Percentiles rank a stretch among this genome's conserved stretches.
Evolutionary conservation across 352 stramenopile genomes (phyloP).

Genomic region (Phytophthora nicotianae): DNA sequence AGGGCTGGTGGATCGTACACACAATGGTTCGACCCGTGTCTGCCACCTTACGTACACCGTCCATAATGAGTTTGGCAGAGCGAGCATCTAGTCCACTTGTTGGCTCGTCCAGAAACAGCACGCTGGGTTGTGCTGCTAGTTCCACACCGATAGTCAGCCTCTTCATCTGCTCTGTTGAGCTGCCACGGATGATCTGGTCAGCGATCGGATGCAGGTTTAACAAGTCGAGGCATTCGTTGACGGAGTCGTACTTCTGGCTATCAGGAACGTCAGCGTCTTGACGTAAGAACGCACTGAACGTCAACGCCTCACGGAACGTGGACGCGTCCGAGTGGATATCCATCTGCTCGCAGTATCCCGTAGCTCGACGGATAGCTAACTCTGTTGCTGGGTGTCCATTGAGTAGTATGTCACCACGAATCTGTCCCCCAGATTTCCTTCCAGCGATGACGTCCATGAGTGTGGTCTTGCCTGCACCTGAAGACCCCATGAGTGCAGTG

Average conservation of each 20-base stretch:
- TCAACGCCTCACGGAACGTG: constrained; percentile 88
- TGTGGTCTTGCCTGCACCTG: constrained; percentile 88
- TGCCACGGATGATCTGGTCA: constrained; percentile 38
- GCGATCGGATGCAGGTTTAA: constrained; percentile 31
- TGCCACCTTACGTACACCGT: constrained; percentile 75
- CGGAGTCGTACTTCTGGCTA: constrained; percentile 21
- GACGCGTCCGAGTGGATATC: constrained; percentile 83
- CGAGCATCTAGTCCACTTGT: constrained; percentile 85
- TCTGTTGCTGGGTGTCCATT: constrained; percentile 69
- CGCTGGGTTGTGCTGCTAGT: constrained; percentile 75
- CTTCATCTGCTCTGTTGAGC: constrained; percentile 48
- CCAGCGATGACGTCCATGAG: constrained; percentile 92
- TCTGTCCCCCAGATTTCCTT: constrained; percentile 80
- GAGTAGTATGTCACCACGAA: constrained; percentile 76
- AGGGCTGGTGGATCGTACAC: constrained; percentile 92
- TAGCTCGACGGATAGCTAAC: constrained; percentile 31
- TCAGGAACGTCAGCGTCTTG: constrained; percentile 30
- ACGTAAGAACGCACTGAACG: constrained; percentile 85
- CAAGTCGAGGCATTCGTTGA: constrained; percentile 31
- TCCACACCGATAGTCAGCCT: constrained; percentile 47
- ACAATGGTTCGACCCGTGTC: constrained; percentile 65
- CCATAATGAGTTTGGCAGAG: constrained; percentile 71
- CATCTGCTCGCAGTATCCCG: constrained; percentile 75
- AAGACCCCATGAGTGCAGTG: constrained; percentile 56
- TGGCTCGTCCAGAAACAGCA: constrained; percentile 78